Conservation (phyloP, 441 rosid genomes). For the Erodium texanum region DNA sequence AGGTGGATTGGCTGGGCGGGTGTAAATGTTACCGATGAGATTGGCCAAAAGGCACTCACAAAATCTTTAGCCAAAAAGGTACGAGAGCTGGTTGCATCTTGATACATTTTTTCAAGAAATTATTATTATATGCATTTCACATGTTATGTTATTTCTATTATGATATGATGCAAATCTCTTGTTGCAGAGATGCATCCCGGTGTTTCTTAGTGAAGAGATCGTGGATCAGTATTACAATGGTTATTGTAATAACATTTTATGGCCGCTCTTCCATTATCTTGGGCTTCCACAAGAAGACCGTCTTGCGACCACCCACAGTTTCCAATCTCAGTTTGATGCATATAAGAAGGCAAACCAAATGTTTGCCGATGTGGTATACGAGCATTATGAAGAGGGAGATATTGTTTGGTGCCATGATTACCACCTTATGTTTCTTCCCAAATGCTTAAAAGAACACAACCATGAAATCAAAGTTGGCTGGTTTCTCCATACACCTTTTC, state of each 20-base stretch:
- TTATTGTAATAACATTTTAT: conserved; percentile 92
- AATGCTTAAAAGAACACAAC: conserved; percentile 78
- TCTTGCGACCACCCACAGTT: conserved; percentile 93
- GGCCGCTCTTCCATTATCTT: conserved; percentile 98
- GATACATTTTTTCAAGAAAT: not conserved
- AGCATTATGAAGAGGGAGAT: conserved; percentile 95
- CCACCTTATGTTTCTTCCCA: conserved; percentile 96
- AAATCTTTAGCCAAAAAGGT: conserved; percentile 97
- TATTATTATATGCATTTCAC: not conserved
- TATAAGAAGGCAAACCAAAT: conserved; percentile 95
- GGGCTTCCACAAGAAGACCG: conserved; percentile 99
- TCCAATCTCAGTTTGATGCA: conserved; percentile 93
- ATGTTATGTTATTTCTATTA: not conserved
- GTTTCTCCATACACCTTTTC: conserved; percentile 99
- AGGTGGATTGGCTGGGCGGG: conserved; percentile 99
- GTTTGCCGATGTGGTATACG: conserved; percentile 92
- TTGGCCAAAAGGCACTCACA: conserved; percentile 83
- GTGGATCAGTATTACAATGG: conserved; percentile 99
- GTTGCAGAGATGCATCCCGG: conserved; percentile 93
- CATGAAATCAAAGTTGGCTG: conserved; percentile 93
- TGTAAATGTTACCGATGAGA: conserved; percentile 93
- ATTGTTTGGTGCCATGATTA: conserved; percentile 99
- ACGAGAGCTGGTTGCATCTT: conserved; percentile 10
- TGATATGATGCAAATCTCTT: not conserved
- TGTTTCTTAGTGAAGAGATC: conserved; percentile 95